These are phyloP conservation scores for Phaeotremella skinneri DNA, from an alignment of 768 basidiomycete species.

Conservation along the genomic window DNA sequence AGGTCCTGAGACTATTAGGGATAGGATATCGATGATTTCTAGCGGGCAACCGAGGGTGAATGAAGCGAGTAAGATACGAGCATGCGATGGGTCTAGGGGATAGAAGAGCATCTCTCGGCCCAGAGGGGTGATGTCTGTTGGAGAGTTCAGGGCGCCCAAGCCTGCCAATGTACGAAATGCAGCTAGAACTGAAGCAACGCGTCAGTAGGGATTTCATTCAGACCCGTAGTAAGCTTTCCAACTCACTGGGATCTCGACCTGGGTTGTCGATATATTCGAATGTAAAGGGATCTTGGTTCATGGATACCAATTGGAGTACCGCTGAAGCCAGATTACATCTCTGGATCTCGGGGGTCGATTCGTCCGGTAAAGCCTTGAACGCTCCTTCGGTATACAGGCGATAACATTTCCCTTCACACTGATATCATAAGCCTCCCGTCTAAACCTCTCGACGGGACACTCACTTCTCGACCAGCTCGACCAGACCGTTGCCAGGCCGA, in stretches of 20 bases:
- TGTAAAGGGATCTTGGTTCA: constrained; percentile 73
- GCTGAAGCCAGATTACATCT: constrained; percentile 80
- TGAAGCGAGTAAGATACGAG: constrained; percentile 77
- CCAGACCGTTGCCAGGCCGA: constrained; percentile 85
- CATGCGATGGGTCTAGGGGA: constrained; percentile 82
- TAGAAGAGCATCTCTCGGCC: constrained; percentile 85
- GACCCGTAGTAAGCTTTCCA: constrained; percentile 61
- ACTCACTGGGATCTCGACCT: constrained; percentile 68
- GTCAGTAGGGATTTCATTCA: neutral
- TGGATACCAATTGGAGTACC: constrained; percentile 78
- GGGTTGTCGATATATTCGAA: constrained; percentile 89
- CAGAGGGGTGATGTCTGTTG: constrained; percentile 64
- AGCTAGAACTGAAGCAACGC: constrained; percentile 43
- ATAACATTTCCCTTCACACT: constrained; percentile 84
- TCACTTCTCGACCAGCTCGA: constrained; percentile 89
- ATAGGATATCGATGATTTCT: constrained; percentile 80
- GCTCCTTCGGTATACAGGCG: constrained; percentile 83
- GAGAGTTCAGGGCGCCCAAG: constrained; percentile 71
- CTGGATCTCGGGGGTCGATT: constrained; percentile 84
- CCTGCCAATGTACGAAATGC: constrained; percentile 62
- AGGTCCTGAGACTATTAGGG: constrained; percentile 74
- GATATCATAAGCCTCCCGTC: neutral
- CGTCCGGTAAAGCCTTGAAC: constrained; percentile 64
- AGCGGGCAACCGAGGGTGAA: constrained; percentile 66
- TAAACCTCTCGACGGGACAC: constrained; percentile 18